Evolutionary conservation across 495 filamentous ascomycete species (phyloP).

Genomic region (Aspergillus funiculosus): DNA sequence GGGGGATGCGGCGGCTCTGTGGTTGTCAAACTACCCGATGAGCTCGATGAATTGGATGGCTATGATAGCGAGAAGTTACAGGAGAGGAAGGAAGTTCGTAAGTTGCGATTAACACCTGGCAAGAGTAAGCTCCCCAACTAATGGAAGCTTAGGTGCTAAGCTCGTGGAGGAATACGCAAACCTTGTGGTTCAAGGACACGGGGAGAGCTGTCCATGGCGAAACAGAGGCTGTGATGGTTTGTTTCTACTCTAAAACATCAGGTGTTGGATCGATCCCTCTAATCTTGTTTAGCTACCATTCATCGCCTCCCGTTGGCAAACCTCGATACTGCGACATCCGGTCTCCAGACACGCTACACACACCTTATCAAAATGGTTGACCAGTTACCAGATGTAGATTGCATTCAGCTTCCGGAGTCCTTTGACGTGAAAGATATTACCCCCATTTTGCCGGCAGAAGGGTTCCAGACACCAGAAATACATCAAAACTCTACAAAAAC

Average conservation of each 20-base stretch:
- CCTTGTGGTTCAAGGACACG: slow-evolving; percentile 68
- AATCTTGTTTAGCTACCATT: slow-evolving; percentile 37
- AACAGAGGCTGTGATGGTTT: slow-evolving; percentile 77
- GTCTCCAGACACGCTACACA: slow-evolving; percentile 56
- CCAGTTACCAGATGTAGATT: slow-evolving; percentile 46
- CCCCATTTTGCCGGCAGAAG: slow-evolving; percentile 28
- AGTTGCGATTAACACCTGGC: slow-evolving; percentile 14
- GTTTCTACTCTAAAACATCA: slow-evolving; percentile 10
- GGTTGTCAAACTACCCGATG: slow-evolving; percentile 69
- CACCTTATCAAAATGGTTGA: slow-evolving; percentile 43
- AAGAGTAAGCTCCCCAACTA: background rate
- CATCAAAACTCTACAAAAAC: slow-evolving; percentile 7
- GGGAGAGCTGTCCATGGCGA: slow-evolving; percentile 81
- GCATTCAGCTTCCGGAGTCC: slow-evolving; percentile 41
- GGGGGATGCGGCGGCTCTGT: slow-evolving; percentile 76
- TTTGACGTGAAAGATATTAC: slow-evolving; percentile 35
- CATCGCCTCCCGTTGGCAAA: slow-evolving; percentile 55
- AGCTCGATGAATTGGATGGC: slow-evolving; percentile 46
- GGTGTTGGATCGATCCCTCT: slow-evolving; percentile 13
- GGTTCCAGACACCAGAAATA: slow-evolving; percentile 23
- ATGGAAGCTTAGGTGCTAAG: slow-evolving; percentile 34
- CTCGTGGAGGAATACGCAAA: slow-evolving; percentile 73
- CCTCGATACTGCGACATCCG: slow-evolving; percentile 48
- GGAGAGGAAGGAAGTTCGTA: slow-evolving; percentile 58
- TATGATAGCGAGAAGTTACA: slow-evolving; percentile 52